Base-by-base conservation (phyloP, 805 yeast species). In the Candida takata region DNA sequence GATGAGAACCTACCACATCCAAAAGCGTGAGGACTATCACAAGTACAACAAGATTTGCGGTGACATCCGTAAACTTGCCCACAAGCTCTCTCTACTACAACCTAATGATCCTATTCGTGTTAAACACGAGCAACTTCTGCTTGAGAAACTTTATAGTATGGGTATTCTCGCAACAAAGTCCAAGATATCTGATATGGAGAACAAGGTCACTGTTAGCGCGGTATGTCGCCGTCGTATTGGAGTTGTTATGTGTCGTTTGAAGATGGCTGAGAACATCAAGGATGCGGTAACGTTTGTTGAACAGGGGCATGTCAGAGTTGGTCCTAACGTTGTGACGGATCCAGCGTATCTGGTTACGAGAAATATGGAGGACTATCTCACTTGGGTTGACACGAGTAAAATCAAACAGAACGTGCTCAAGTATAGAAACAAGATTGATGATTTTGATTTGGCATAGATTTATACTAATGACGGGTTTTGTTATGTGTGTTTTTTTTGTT, bases 341-440 rank as follows among this genome's bases (percentile, higher is more conserved):
- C 94, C 97, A 4, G 96, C 97, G 1, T 90, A 80, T 57, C 67
- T 94, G 50, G 92, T 92, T 5, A 90, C 97, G 3, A 73, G 96
- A 55, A 85, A 77, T 50, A 71, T 92, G 83, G 99, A 92, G 57
- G 99, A 92, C 59, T 92, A 86, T 59, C 70, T 92, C 49, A 92
- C 98, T 4, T 92, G 99, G 99, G 92, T 84, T n/a, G 97, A 92
- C 53, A 73, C 79, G 28, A 81, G 95, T 48, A 94, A 92, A 79
- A 88, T 94, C 61, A 88, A 84, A 69, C 73, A 82, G 52, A 86
- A 85, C 48, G 76, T 90, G 40, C 77, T 88, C 62, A 83, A 83
- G 63, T 92, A 83, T 67, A 82, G 84, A 62, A 88, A 90, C 58
- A 66, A 69, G 52, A 65, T 74, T 42, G 82, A 76, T 55, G 81